phyloP scores from a whole-genome alignment of 116 monocot genomes.

The Trichopus zeylanicus region DNA sequence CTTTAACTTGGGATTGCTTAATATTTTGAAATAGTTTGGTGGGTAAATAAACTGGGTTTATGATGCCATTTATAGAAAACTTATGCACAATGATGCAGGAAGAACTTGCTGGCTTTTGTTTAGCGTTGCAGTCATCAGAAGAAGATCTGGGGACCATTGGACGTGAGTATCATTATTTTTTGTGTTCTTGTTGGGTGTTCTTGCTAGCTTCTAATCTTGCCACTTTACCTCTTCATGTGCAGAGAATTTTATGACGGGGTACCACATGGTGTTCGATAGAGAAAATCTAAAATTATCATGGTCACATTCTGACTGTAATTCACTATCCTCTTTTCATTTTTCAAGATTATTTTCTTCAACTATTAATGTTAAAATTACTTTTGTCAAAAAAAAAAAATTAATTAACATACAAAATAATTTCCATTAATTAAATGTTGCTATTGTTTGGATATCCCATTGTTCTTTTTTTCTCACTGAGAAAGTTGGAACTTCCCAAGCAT shows the following conservation, averaged over 20 bases:
- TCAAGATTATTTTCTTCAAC: background rate
- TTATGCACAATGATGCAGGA: too few relatives aligned
- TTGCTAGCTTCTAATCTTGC: background rate
- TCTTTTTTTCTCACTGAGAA: background rate
- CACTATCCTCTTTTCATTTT: background rate
- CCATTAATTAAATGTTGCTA: too few relatives aligned
- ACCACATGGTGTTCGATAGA: constrained; percentile 81
- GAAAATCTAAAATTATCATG: constrained; percentile 78
- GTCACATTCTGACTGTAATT: constrained; percentile 84
- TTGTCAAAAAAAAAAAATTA: background rate
- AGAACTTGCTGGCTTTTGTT: constrained; percentile 60
- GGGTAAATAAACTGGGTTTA: too few relatives aligned
- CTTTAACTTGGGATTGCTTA: too few relatives aligned
- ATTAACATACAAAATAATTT: background rate
- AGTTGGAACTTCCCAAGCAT: background rate
- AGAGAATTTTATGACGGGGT: constrained; percentile 92
- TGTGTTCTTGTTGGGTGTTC: background rate
- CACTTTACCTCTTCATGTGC: constrained; percentile 13
- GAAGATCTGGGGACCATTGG: constrained; percentile 66
- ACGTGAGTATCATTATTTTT: constrained; percentile 43
- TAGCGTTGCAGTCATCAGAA: constrained; percentile 63
- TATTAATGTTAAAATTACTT: background rate
- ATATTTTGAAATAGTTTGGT: too few relatives aligned
- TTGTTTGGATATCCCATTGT: too few relatives aligned
- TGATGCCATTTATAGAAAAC: too few relatives aligned